Conservation (phyloP, 2,329 filamentous ascomycete genomes). For the Dactylellina drechsleri region DNA sequence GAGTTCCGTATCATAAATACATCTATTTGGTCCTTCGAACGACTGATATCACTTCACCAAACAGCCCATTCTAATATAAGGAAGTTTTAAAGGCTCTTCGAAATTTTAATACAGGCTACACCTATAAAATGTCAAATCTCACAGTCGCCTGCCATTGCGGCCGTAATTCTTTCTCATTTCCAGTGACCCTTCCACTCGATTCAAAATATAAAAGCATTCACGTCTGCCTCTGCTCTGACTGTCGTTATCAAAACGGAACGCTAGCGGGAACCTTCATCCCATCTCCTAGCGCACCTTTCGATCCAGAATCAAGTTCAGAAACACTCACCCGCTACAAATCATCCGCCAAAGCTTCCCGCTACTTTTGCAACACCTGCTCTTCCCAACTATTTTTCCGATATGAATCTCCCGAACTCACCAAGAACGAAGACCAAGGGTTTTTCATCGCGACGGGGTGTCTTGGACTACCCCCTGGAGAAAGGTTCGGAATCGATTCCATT, state of each 20-base stretch:
- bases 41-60: no score
- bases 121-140: constrained; percentile 1
- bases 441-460: constrained; percentile 18
- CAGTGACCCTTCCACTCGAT: constrained; percentile 15
- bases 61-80: no score
- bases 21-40: no score
- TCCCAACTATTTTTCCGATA: constrained; percentile 24
- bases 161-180: constrained; percentile 10
- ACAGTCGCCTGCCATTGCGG: constrained; percentile 28
- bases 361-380: constrained; percentile 40
- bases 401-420: not conserved
- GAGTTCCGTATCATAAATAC: no score
- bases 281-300: constrained; percentile 24
- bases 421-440: constrained; percentile 3
- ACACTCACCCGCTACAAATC: constrained; percentile 14
- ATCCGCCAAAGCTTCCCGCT: not conserved
- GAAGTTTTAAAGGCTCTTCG: no score
- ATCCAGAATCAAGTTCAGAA: constrained; percentile 3
- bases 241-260: constrained; percentile 31
- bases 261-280: constrained; percentile 21
- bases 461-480: constrained; percentile 7
- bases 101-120: no score
- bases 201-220: constrained; percentile 15
- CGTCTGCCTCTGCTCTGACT: constrained; percentile 24
- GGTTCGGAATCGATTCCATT: constrained; percentile 11